Conservation (phyloP, 257 asterid genomes). For the Fraxinus pennsylvanica region DNA sequence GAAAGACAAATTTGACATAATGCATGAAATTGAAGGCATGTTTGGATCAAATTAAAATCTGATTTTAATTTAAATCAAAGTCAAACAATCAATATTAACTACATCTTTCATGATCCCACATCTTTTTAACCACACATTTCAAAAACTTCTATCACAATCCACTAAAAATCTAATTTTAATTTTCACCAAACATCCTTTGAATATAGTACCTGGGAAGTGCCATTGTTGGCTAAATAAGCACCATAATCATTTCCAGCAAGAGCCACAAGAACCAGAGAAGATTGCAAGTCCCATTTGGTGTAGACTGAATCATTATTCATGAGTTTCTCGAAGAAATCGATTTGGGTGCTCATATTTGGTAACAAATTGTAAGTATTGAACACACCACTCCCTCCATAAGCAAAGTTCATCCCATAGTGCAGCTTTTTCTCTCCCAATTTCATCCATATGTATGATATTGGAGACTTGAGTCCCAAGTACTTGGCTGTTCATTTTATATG, state of each 20-base stretch:
- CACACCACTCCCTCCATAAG: slow-evolving; percentile 93
- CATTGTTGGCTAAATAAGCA: slow-evolving; percentile 45
- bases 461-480: slow-evolving; percentile 65
- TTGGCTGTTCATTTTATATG: slow-evolving; percentile 49
- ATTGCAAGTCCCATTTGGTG: slow-evolving; percentile 45
- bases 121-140: too few relatives aligned
- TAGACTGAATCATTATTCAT: slow-evolving; percentile 32
- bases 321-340: not conserved
- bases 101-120: too few relatives aligned
- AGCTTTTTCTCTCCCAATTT: slow-evolving; percentile 46
- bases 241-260: slow-evolving; percentile 78
- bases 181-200: too few relatives aligned
- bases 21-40: not conserved
- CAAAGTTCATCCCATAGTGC: slow-evolving; percentile 71
- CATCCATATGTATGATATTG: slow-evolving; percentile 66
- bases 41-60: too few relatives aligned
- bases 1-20: not conserved
- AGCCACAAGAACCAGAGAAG: slow-evolving; percentile 55
- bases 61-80: too few relatives aligned
- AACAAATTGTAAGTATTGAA: slow-evolving; percentile 48
- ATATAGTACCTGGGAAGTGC: slow-evolving; percentile 52
- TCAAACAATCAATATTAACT: too few relatives aligned
- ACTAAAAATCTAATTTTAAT: too few relatives aligned
- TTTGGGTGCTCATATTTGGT: slow-evolving; percentile 52
- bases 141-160: too few relatives aligned